Evolutionary conservation across 148 eudicot species (phyloP).

Genomic region (Diospyros lotus): DNA sequence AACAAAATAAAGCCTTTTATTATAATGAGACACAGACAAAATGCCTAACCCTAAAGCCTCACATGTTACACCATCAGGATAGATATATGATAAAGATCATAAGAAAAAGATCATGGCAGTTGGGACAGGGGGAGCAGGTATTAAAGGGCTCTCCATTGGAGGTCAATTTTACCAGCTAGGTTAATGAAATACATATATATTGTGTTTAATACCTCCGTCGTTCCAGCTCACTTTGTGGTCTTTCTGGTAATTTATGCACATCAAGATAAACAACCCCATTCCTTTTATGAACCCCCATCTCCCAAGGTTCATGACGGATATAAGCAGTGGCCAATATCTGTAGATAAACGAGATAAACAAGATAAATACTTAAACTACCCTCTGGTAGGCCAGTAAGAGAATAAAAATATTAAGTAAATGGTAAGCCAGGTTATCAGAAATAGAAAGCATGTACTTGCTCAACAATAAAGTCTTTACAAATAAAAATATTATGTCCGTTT

Average conservation of each 20-base stretch:
- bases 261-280: conserved; percentile 94
- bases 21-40: too few relatives aligned
- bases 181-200: not conserved
- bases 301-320: conserved; percentile 96
- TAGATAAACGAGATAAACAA: conserved; percentile 5
- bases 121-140: too few relatives aligned
- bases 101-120: too few relatives aligned
- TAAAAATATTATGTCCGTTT: not conserved
- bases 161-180: not conserved
- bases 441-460: not conserved
- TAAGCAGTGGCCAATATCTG: conserved; percentile 96
- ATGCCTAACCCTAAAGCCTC: too few relatives aligned
- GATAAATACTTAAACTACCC: not conserved
- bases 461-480: not conserved
- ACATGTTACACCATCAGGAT: too few relatives aligned
- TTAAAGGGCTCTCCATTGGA: too few relatives aligned
- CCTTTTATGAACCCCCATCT: conserved; percentile 99
- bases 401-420: not conserved
- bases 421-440: not conserved
- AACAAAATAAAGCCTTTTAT: too few relatives aligned
- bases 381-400: not conserved
- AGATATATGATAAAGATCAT: too few relatives aligned
- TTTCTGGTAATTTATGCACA: conserved; percentile 94
- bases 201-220: conserved; percentile 57
- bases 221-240: conserved; percentile 76